Conservation (phyloP, 116 monocot species). For the Dioscorea cayenensis region DNA sequence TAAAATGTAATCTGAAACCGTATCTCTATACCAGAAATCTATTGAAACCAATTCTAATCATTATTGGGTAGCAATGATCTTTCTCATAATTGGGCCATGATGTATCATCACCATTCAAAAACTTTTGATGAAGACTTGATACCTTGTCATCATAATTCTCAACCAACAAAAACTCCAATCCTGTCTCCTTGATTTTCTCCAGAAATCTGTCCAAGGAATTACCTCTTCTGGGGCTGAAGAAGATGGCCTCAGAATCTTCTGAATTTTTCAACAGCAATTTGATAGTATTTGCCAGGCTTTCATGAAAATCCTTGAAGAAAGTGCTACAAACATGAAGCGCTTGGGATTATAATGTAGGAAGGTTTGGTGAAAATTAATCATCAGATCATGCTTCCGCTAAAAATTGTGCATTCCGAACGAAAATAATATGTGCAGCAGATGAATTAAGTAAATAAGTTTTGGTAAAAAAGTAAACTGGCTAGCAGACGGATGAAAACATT, state of each 20-base stretch:
- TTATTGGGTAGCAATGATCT: conserved; percentile 85
- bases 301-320: conserved; percentile 92
- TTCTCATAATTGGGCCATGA: conserved; percentile 81
- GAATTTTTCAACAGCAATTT: conserved; percentile 60
- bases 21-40: not conserved
- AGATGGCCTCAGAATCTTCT: conserved; percentile 64
- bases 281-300: conserved; percentile 59
- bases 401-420: conserved; percentile 31
- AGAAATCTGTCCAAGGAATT: conserved; percentile 81
- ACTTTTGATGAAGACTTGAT: conserved; percentile 65
- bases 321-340: conserved; percentile 52
- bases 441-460: conserved; percentile 68
- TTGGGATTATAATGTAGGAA: not conserved
- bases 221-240: conserved; percentile 85
- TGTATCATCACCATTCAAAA: conserved; percentile 32
- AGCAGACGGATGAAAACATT: too few relatives aligned
- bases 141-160: conserved; percentile 70
- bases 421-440: conserved; percentile 47
- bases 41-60: conserved; percentile 47
- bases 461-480: conserved; percentile 72
- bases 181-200: conserved; percentile 30
- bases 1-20: not conserved
- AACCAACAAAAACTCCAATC: conserved; percentile 51
- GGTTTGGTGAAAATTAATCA: too few relatives aligned
- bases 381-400: too few relatives aligned